These are phyloP conservation scores for Trypanosoma avium DNA, from an alignment of 208 protist species.

Conservation along the genomic window DNA sequence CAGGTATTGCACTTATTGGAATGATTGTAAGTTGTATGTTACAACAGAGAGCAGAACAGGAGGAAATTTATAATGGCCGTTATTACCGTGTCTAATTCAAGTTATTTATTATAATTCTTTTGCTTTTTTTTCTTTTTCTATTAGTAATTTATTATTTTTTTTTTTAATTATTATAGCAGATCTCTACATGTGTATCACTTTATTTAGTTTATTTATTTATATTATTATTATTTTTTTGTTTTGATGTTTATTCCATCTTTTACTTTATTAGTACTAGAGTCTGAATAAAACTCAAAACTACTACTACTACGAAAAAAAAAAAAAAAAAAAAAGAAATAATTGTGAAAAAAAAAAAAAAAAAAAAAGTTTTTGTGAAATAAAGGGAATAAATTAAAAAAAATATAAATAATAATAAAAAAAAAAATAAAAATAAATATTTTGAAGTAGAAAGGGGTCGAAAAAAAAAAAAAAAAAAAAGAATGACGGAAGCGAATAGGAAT, in stretches of 20 bases:
- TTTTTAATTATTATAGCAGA: slow-evolving; percentile 8
- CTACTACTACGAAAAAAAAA: slow-evolving; percentile 11
- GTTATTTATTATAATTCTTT: slow-evolving; percentile 2
- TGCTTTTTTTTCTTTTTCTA: background rate
- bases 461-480: background rate
- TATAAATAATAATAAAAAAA: background rate
- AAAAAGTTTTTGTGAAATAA: too few species aligned
- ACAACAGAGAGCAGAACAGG: background rate
- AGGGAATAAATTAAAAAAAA: too few species aligned
- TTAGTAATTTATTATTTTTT: background rate
- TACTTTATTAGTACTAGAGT: background rate
- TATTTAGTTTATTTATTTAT: too few species aligned
- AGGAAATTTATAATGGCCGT: background rate
- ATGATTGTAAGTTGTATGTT: slow-evolving; percentile 25
- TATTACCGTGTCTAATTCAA: slow-evolving; percentile 19
- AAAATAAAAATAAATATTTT: background rate
- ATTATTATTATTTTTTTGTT: too few species aligned
- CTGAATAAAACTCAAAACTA: slow-evolving; percentile 1
- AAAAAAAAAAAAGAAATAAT: slow-evolving; percentile 14
- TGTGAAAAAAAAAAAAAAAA: slow-evolving; percentile 18
- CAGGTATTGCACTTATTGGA: slow-evolving; percentile 14
- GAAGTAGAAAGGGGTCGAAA: background rate
- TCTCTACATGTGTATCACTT: too few species aligned
- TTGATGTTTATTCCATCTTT: background rate
- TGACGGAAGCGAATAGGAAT: background rate